A percentile compares a stretch with the other conserved stretches of the same genome.
phyloP scores from a whole-genome alignment of 192 early-diverging fungal species.

The Entomortierella parvispora region DNA sequence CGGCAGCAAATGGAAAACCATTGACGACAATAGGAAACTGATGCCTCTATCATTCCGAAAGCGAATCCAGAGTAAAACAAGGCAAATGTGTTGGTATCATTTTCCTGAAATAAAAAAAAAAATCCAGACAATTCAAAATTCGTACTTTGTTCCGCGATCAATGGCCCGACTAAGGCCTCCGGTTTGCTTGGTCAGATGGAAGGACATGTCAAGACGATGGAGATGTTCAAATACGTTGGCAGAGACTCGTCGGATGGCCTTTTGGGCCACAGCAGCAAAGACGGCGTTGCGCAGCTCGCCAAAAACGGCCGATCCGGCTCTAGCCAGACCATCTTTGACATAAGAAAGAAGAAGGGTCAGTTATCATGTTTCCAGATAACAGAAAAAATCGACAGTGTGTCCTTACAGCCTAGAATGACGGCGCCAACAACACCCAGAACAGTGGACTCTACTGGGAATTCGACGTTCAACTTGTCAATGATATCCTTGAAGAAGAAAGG shows the following conservation, averaged over 20 bases:
- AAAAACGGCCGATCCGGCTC: conserved; percentile 83
- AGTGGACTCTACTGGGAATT: conserved; percentile 69
- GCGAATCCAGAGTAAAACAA: background rate
- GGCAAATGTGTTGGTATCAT: background rate
- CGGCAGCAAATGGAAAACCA: conserved; percentile 96
- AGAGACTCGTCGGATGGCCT: conserved; percentile 89
- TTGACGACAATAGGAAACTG: conserved; percentile 92
- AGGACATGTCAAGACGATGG: conserved; percentile 86
- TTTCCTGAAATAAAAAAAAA: background rate
- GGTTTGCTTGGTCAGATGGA: conserved; percentile 95
- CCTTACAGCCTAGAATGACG: conserved; percentile 87
- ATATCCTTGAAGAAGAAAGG: conserved; percentile 96
- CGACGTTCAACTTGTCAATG: conserved; percentile 85
- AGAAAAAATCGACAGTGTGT: background rate
- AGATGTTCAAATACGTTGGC: conserved; percentile 93
- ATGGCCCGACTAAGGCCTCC: conserved; percentile 97
- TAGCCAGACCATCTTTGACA: conserved; percentile 80
- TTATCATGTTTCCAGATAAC: conserved; percentile 2
- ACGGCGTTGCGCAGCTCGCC: conserved; percentile 95
- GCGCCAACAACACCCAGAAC: conserved; percentile 87
- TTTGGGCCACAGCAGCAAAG: conserved; percentile 93
- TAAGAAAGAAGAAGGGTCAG: background rate
- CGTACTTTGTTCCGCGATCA: conserved; percentile 87
- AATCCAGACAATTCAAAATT: background rate
- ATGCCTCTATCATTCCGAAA: conserved; percentile 78